Conservation (phyloP, 2,329 filamentous ascomycete species). For the Kalmusia sp. region DNA sequence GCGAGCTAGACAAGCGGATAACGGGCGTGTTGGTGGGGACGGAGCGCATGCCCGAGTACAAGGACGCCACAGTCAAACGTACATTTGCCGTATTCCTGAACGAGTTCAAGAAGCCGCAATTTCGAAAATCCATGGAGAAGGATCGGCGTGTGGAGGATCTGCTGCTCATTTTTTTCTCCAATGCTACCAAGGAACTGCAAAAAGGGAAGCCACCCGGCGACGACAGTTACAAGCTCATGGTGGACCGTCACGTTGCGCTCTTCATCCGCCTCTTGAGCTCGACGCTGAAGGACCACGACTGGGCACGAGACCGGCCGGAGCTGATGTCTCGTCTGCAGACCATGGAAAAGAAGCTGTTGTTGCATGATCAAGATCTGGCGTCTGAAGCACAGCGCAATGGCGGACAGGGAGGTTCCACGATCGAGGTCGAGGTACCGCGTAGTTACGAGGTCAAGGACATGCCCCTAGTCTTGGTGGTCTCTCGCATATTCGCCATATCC, state of each 20-base stretch:
- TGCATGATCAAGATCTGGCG: slow-evolving; percentile 89
- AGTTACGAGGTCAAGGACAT: slow-evolving; percentile 97
- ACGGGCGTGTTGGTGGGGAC: slow-evolving; percentile 80
- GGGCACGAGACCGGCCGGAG: slow-evolving; percentile 84
- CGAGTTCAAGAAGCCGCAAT: slow-evolving; percentile 85
- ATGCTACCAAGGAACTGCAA: slow-evolving; percentile 88
- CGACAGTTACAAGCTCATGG: slow-evolving; percentile 88
- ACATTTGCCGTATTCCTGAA: slow-evolving; percentile 96
- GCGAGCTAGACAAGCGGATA: slow-evolving; percentile 77
- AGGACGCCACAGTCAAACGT: slow-evolving; percentile 87
- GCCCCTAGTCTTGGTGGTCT: slow-evolving; percentile 88
- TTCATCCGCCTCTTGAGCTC: slow-evolving; percentile 87
- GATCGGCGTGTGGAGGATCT: slow-evolving; percentile 91
- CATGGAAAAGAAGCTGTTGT: slow-evolving; percentile 90
- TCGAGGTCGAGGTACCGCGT: slow-evolving; percentile 83
- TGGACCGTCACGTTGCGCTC: slow-evolving; percentile 91
- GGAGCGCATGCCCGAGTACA: slow-evolving; percentile 86
- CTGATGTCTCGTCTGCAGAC: slow-evolving; percentile 78
- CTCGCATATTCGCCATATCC: slow-evolving; percentile 81
- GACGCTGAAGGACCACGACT: slow-evolving; percentile 82
- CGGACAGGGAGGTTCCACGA: slow-evolving; percentile 66
- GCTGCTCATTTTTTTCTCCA: slow-evolving; percentile 94
- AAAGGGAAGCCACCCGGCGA: slow-evolving; percentile 79
- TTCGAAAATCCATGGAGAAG: slow-evolving; percentile 91
- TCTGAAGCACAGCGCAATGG: slow-evolving; percentile 65